Evolutionary conservation across 164 flowering plant species (phyloP).

Genomic region (Magnolia kwangsiensis): DNA sequence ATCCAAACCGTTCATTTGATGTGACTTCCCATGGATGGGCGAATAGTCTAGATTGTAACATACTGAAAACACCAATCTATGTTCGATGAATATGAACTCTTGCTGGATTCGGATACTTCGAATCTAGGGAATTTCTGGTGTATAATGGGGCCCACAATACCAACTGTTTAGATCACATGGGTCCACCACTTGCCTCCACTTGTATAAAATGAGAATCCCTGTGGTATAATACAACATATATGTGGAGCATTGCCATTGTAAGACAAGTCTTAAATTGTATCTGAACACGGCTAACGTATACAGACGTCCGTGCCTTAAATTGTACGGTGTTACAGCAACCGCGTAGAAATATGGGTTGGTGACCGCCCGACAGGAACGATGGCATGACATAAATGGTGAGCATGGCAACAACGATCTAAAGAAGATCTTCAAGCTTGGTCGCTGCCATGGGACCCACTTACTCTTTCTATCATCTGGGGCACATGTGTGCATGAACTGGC

Average conservation of each 20-base stretch:
- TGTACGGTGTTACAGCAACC: neutral
- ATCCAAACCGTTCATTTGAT: neutral
- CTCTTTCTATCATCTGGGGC: neutral
- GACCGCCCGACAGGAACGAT: neutral
- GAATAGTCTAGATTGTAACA: too few relatives aligned
- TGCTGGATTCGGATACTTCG: too few relatives aligned
- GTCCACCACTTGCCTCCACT: too few relatives aligned
- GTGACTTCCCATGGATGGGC: too few relatives aligned
- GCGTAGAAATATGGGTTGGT: neutral
- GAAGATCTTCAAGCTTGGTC: neutral
- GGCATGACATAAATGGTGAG: neutral
- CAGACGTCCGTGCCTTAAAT: neutral
- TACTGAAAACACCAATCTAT: too few relatives aligned
- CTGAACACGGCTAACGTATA: neutral
- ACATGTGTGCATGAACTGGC: neutral
- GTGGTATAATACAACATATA: too few relatives aligned
- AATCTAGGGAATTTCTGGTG: too few relatives aligned
- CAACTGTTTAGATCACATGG: too few relatives aligned
- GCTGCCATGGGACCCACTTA: neutral
- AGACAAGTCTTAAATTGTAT: neutral
- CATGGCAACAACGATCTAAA: neutral
- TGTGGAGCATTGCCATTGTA: too few relatives aligned
- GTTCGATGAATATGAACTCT: too few relatives aligned
- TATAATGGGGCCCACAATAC: too few relatives aligned
- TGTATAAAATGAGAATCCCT: too few relatives aligned